phyloP scores from a whole-genome alignment of 805 yeast species.

The Candida awuae region DNA sequence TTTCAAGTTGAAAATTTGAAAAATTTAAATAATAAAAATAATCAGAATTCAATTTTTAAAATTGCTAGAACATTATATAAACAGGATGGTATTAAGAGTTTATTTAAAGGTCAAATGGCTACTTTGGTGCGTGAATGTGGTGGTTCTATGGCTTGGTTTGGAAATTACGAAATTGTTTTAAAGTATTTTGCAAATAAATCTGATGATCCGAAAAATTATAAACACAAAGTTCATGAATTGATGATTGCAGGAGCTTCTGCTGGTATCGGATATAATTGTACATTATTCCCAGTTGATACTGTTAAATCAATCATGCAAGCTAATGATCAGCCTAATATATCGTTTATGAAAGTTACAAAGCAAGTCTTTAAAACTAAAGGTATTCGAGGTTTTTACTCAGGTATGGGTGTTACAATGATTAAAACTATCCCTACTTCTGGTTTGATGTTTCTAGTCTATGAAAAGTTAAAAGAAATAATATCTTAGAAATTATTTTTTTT shows the following conservation, averaged over 20 bases:
- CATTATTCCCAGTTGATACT: conserved; percentile 85
- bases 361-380: conserved; percentile 48
- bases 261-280: conserved; percentile 72
- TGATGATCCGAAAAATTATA: conserved; percentile 16
- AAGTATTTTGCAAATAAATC: conserved; percentile 23
- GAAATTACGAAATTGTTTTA: conserved; percentile 62
- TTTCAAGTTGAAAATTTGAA: conserved; percentile 58
- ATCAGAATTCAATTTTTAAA: conserved; percentile 25
- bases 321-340: conserved; percentile 14
- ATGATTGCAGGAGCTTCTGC: conserved; percentile 79
- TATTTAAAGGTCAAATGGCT: conserved; percentile 83
- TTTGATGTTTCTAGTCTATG: conserved; percentile 73
- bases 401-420: conserved; percentile 70
- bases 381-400: conserved; percentile 66
- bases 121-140: conserved; percentile 77
- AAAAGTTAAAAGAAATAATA: conserved; percentile 39
- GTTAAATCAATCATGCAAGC: conserved; percentile 83
- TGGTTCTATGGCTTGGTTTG: conserved; percentile 93
- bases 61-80: conserved; percentile 36
- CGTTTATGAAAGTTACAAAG: conserved; percentile 31
- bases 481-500: too few species aligned
- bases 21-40: conserved; percentile 10
- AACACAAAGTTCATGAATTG: conserved; percentile 41
- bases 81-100: conserved; percentile 53
- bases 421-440: conserved; percentile 91